Evolutionary conservation across 306 rosid species (phyloP).

Genomic region (Vigna trinervia): DNA sequence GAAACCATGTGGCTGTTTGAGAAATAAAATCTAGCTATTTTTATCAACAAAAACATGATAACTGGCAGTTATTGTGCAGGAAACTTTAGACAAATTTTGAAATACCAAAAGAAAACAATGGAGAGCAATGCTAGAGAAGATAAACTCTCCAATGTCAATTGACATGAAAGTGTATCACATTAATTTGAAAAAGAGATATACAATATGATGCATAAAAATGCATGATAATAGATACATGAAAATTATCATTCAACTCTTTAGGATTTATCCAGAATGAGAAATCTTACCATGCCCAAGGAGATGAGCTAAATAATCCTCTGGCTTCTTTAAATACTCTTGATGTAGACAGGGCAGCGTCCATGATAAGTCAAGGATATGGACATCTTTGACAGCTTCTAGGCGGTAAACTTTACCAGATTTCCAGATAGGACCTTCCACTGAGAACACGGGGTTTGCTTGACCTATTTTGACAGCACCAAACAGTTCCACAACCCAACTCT

Average conservation of each 20-base stretch:
- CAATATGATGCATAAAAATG: constrained; percentile 27
- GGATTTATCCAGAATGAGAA: constrained; percentile 34
- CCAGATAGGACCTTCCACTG: constrained; percentile 83
- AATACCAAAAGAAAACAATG: constrained; percentile 22
- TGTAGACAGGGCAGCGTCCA: constrained; percentile 90
- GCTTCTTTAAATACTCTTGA: constrained; percentile 79
- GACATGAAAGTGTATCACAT: constrained; percentile 20
- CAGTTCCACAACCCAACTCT: constrained; percentile 86
- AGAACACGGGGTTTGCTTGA: constrained; percentile 61
- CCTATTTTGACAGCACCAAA: constrained; percentile 75
- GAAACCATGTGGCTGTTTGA: background rate
- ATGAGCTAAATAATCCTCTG: constrained; percentile 93
- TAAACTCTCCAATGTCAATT: background rate
- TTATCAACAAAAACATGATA: constrained; percentile 21
- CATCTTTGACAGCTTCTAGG: constrained; percentile 93
- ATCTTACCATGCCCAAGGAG: constrained; percentile 96
- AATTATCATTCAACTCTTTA: constrained; percentile 28
- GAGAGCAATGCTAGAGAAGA: constrained; percentile 2
- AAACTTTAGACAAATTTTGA: constrained; percentile 34
- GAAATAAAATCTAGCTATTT: constrained; percentile 10
- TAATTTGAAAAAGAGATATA: constrained; percentile 4
- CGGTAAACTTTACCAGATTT: constrained; percentile 78
- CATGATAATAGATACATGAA: constrained; percentile 16
- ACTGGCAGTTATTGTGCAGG: constrained; percentile 29
- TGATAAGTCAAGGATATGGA: constrained; percentile 76